phyloP scores from a whole-genome alignment of 352 stramenopile species.

The Lagenidium giganteum region DNA sequence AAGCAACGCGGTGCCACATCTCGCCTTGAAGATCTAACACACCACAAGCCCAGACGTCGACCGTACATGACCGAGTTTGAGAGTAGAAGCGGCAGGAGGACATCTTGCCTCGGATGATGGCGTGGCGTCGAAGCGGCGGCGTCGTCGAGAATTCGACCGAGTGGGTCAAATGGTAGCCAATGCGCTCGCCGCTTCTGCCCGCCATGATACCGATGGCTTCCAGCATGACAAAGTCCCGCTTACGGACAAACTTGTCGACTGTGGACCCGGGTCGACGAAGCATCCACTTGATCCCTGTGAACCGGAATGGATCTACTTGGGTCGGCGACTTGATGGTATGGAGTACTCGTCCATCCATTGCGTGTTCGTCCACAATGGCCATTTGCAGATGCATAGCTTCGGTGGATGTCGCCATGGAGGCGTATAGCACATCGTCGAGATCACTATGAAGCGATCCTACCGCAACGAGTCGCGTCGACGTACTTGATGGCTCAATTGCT shows the following conservation, averaged over 20 bases:
- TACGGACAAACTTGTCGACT: conserved; percentile 7
- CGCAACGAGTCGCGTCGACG: conserved; percentile 13
- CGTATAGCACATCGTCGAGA: conserved; percentile 19
- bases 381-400: conserved; percentile 20
- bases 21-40: conserved; percentile 13
- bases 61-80: conserved; percentile 7
- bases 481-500: too few relatives aligned
- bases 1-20: conserved; percentile 12
- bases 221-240: conserved; percentile 20
- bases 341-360: conserved; percentile 13
- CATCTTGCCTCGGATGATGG: conserved; percentile 19
- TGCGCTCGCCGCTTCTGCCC: conserved; percentile 10
- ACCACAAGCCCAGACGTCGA: conserved; percentile 15
- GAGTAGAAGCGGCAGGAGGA: conserved; percentile 16
- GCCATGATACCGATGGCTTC: conserved; percentile 14
- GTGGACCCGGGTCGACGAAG: conserved; percentile 3
- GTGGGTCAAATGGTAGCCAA: conserved; percentile 18
- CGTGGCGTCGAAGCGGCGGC: conserved; percentile 6
- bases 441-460: conserved; percentile 9
- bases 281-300: conserved; percentile 20
- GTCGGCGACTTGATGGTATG: conserved; percentile 10
- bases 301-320: conserved; percentile 12
- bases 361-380: conserved; percentile 5
- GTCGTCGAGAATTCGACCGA: conserved; percentile 21
- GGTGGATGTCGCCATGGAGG: conserved; percentile 9